Base-by-base conservation (phyloP, 306 rosid species). In the Cucurbita maxima region DNA sequence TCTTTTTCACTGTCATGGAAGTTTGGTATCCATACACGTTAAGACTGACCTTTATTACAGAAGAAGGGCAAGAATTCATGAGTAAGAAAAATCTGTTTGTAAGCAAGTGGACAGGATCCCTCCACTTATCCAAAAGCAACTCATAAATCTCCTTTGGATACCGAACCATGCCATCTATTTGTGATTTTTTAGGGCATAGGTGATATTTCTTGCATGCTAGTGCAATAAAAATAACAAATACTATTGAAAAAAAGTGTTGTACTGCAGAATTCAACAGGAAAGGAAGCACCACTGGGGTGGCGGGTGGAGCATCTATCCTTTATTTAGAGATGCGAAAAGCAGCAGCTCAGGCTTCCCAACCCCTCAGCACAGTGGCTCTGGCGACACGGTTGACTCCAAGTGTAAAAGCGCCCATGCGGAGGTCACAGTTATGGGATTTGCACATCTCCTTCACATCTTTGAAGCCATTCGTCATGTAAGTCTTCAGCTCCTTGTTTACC, bases 351-450 rank as follows among this genome's bases (percentile, higher is more conserved):
- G 97, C 98, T 83, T 75, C 98, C 98, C 98, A 94, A 2, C 98
- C 98, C 75, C 98, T 85, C 37, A 94, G 95, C 51, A 86, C 80
- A 10, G 98, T 87, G 12, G 98, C 96, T 30, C 97, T 58, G 13
- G 98, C 96, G 5, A 94, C 98, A 44, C 98, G 94, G 68, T 86
- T 88, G 61, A 90, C 96, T 22, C 86, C 98, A 0, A 90, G 84
- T 41, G 90, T 90, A 79, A 94, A 94, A 54, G 97, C 98, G 60
- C 98, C 98, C 98, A 94, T 94, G 11, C 97, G 88, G 72, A 90
- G 89, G 67, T 89, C 92, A 45, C 98, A 94, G 1, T 79, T 80
- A 63, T 90, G 90, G 2, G 92, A 82, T 74, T 81, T 81, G 84
- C 98, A 94, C 96, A 90, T 94, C 8, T 87, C 87, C 84, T 89